A percentile compares a stretch with the other conserved stretches of the same genome.
Evolutionary conservation across 2,329 filamentous ascomycete genomes (phyloP).

Genomic region (Raffaelea albimanens): DNA sequence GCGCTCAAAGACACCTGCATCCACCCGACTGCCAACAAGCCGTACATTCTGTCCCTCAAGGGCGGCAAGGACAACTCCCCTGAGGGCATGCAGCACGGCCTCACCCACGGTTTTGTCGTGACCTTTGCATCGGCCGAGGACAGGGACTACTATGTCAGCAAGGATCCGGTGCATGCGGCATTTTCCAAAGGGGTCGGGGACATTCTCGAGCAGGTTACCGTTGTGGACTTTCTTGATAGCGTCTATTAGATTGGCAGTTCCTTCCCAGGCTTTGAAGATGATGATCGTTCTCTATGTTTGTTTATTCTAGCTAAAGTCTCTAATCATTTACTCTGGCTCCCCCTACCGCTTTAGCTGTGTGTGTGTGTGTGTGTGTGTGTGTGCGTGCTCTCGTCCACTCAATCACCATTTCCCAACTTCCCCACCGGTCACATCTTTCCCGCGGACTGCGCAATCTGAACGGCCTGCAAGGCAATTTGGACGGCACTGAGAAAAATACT

Average conservation of each 20-base stretch:
- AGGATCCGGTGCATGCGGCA: slow-evolving; percentile 53
- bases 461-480: not conserved
- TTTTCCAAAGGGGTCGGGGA: slow-evolving; percentile 43
- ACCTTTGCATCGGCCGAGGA: slow-evolving; percentile 57
- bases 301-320: no score
- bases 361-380: no score
- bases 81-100: slow-evolving; percentile 46
- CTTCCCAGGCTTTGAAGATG: no score
- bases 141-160: slow-evolving; percentile 56
- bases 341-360: no score
- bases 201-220: slow-evolving; percentile 42
- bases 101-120: slow-evolving; percentile 60
- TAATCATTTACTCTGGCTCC: no score
- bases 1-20: slow-evolving; percentile 49
- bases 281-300: no score
- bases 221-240: slow-evolving; percentile 46
- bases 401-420: no score
- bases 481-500: not conserved
- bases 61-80: slow-evolving; percentile 55
- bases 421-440: no score
- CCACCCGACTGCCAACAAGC: slow-evolving; percentile 46
- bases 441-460: not conserved
- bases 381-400: no score
- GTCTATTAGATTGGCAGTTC: not conserved
- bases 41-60: slow-evolving; percentile 49